phyloP scores from a whole-genome alignment of 805 yeast species.

The Hanseniaspora singularis region DNA sequence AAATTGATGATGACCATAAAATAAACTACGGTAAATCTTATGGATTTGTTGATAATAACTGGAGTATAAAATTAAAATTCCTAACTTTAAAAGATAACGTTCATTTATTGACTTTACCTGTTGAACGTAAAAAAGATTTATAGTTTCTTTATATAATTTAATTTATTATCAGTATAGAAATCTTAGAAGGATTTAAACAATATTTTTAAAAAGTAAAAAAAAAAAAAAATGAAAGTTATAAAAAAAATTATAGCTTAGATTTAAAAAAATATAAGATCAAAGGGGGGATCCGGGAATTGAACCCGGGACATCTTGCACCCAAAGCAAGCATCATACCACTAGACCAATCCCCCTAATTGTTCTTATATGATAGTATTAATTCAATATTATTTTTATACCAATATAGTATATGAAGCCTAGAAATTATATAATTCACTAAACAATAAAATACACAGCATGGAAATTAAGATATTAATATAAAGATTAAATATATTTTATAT shows the following conservation, averaged over 20 bases:
- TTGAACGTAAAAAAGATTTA: conserved; percentile 5
- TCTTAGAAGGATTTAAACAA: too few species aligned
- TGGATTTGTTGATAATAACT: background rate
- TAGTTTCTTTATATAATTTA: too few species aligned
- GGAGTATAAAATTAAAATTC: conserved; percentile 7
- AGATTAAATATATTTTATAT: background rate
- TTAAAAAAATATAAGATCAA: conserved; percentile 14
- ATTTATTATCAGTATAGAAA: too few species aligned
- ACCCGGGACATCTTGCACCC: conserved; percentile 52
- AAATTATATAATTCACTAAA: too few species aligned
- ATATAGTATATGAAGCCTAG: background rate
- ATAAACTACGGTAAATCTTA: background rate
- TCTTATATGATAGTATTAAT: background rate
- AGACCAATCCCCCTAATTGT: conserved; percentile 35
- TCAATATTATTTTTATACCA: background rate
- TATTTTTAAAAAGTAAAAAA: too few species aligned
- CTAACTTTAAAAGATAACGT: conserved; percentile 11
- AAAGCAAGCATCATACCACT: conserved; percentile 48
- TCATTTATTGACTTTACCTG: conserved; percentile 8
- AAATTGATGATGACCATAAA: conserved; percentile 3
- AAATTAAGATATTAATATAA: background rate
- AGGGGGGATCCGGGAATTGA: conserved; percentile 39
- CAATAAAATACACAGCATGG: too few species aligned
- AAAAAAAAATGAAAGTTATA: background rate
- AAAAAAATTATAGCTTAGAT: background rate